These are phyloP conservation scores for Dactylellina sp. DNA, from an alignment of 2,329 filamentous ascomycete genomes.

Conservation along the genomic window DNA sequence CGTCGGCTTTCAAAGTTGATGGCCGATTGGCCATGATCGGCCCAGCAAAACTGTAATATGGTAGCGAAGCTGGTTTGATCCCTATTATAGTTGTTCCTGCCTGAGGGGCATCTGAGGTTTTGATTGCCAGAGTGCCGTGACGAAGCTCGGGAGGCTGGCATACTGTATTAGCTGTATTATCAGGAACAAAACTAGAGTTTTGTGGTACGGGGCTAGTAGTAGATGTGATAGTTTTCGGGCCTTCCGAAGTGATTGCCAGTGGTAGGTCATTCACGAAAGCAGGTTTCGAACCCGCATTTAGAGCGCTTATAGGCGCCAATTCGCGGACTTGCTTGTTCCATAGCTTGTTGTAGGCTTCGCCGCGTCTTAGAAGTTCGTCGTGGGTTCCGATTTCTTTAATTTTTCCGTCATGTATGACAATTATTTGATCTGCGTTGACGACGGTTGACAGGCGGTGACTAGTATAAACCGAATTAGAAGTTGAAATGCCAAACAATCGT, in stretches of 20 bases:
- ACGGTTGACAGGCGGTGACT: conserved; percentile 78
- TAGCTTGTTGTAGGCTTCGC: conserved; percentile 73
- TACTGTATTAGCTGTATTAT: conserved; percentile 49
- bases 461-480: conserved; percentile 49
- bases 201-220: conserved; percentile 27
- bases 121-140: conserved; percentile 1
- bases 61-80: conserved; percentile 55
- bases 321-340: conserved; percentile 72
- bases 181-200: background rate
- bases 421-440: conserved; percentile 75
- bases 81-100: conserved; percentile 16
- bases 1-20: conserved; percentile 63
- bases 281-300: conserved; percentile 27
- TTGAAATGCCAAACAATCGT: conserved; percentile 16
- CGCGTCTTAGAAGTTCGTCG: conserved; percentile 69
- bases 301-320: conserved; percentile 33
- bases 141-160: conserved; percentile 20
- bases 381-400: conserved; percentile 75
- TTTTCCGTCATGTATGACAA: conserved; percentile 73
- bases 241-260: conserved; percentile 28
- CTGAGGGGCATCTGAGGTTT: background rate
- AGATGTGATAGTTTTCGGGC: conserved; percentile 43
- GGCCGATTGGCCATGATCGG: conserved; percentile 12
- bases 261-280: conserved; percentile 40
- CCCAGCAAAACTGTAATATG: conserved; percentile 32